Evolutionary conservation across 2,329 filamentous ascomycete genomes (phyloP), one percentile per base, ranked within the genome.

Genomic region (Coniochaeta sp.): DNA sequence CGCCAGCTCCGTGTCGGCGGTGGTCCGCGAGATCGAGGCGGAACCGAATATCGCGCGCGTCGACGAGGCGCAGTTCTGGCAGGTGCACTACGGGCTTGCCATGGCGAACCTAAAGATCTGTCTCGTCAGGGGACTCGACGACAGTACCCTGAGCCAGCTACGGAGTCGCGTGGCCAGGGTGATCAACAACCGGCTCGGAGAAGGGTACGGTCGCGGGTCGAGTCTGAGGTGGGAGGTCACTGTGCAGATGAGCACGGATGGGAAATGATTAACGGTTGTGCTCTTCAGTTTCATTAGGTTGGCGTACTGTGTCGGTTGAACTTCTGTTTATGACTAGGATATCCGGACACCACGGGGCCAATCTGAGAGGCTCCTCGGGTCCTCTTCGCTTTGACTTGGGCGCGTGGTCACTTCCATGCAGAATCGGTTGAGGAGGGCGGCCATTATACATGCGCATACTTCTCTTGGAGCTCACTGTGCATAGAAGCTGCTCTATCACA

Each of bases 31-130:
- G 72, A 93, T 99, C 58, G 88, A 92, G 71, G 82, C 86, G 1
- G 92, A 97, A 67, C 86, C 89, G 1, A 82, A 83, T 59, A 86
- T 98, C 28, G 83, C 83, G 52, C 82, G 83, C 1, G 86, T 99
- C 55, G 91, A 97, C 61, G 93, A 97, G 69, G 93, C 93, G 1
- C 88, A 92, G 70, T 96, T 99, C 74, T 99, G 95, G 95, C 95
- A 99, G 77, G 95, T 97, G 16, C 95, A 99, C 74, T 97, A 98
- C 72, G 93, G 93, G 1, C 80, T 98, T 44, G 96, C 92, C 70
- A 96, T 98, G 89, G 95, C 95, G 9, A 97, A 96, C 71, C 73
- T 99, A 65, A 96, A 91, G 73, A 75, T 99, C 22, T 83, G 87
- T 61, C 84, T 96, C 28, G 72, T 77, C 4, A 78, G 76, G 14